Conservation (phyloP, 805 yeast species). For the Starmerella vaccinii region DNA sequence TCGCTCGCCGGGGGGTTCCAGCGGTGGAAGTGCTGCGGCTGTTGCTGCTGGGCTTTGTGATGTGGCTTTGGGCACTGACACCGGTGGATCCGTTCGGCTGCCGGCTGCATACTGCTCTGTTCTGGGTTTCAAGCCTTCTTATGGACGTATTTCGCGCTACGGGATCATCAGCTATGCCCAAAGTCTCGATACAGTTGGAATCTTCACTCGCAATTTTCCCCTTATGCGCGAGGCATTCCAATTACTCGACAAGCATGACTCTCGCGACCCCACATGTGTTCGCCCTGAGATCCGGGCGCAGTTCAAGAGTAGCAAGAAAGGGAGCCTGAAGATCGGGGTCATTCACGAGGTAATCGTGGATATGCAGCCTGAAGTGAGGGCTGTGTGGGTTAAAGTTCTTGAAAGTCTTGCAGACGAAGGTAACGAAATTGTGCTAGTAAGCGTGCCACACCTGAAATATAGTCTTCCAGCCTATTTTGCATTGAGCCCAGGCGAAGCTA, state of each 20-base stretch:
- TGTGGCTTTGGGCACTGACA: conserved; percentile 84
- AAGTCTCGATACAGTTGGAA: conserved; percentile 87
- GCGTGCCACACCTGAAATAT: conserved; percentile 56
- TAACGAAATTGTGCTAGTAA: conserved; percentile 49
- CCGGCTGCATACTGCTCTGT: conserved; percentile 85
- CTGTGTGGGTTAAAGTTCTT: conserved; percentile 41
- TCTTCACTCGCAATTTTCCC: conserved; percentile 45
- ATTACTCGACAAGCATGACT: conserved; percentile 51
- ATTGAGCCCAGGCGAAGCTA: conserved; percentile 84
- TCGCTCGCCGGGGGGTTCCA: conserved; percentile 72
- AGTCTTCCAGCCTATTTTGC: conserved; percentile 79
- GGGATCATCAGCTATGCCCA: conserved; percentile 93
- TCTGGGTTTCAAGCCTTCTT: conserved; percentile 84
- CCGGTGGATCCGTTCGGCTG: conserved; percentile 91
- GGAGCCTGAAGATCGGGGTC: conserved; percentile 52
- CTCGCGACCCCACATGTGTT: conserved; percentile 64
- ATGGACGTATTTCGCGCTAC: conserved; percentile 84
- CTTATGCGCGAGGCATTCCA: conserved; percentile 42
- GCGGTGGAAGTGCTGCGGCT: conserved; percentile 93
- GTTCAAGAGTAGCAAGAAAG: background rate
- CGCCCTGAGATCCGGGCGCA: conserved; percentile 21
- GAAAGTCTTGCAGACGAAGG: conserved; percentile 39
- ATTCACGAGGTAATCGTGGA: conserved; percentile 59
- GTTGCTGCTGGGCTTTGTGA: conserved; percentile 64
- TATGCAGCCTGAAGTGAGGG: conserved; percentile 39